Evolutionary conservation across 164 flowering plant genomes (phyloP).

Genomic region (Echeveria elegans): DNA sequence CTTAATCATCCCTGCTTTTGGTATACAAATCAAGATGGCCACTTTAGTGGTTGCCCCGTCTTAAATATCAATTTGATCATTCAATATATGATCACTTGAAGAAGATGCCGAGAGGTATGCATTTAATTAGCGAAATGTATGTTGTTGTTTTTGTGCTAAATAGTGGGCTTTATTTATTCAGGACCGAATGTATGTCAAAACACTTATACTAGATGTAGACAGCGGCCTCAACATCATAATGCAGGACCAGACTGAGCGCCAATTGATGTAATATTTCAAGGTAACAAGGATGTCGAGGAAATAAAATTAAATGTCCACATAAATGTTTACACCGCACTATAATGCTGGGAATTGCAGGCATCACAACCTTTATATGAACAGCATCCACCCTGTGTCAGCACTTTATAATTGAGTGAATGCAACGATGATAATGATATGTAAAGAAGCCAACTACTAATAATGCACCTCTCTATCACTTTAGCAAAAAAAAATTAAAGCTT

Average conservation of each 20-base stretch:
- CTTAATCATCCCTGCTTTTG: not conserved
- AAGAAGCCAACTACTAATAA: conserved; percentile 3
- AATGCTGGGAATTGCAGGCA: not conserved
- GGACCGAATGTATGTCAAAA: too few species aligned
- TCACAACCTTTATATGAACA: not conserved
- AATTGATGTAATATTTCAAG: not conserved
- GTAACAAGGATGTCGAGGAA: not conserved
- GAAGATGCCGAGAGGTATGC: not conserved
- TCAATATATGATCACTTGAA: not conserved
- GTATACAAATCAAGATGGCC: too few species aligned
- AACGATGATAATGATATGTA: not conserved
- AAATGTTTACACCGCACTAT: not conserved
- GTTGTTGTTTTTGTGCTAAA: not conserved
- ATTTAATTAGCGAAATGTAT: too few species aligned
- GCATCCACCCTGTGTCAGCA: not conserved
- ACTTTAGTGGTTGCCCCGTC: not conserved
- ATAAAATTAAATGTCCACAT: not conserved
- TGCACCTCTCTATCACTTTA: not conserved
- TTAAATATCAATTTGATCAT: not conserved
- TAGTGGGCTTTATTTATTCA: not conserved
- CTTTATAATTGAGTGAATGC: not conserved
- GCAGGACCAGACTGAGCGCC: not conserved
- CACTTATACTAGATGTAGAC: not conserved
- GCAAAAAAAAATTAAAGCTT: not conserved
- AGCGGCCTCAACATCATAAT: not conserved